A percentile compares a stretch with the other conserved stretches of the same genome.
Evolutionary conservation across 257 asterid species (phyloP).

Genomic region (Solanum paucissectum): DNA sequence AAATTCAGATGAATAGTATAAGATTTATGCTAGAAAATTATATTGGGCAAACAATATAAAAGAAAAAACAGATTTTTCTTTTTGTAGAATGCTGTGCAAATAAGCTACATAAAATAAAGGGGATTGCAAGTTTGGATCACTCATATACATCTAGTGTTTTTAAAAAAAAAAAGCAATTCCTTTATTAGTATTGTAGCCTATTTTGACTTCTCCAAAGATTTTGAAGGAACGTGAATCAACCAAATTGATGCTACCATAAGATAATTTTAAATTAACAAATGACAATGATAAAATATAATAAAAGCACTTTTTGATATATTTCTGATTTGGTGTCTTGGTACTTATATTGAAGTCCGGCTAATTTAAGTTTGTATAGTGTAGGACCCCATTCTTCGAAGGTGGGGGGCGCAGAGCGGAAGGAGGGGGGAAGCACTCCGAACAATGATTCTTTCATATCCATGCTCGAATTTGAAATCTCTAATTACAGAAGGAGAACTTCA

Average conservation of each 20-base stretch:
- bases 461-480: neutral
- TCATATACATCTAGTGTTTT: neutral
- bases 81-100: neutral
- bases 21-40: neutral
- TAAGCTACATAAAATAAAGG: neutral
- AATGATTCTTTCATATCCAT: neutral
- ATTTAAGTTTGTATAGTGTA: neutral
- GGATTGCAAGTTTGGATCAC: neutral
- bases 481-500: neutral
- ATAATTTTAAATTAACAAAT: neutral
- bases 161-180: neutral
- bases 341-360: neutral
- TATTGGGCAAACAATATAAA: neutral
- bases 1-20: neutral
- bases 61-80: neutral
- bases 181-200: neutral
- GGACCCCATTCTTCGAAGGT: neutral
- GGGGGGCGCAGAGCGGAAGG: neutral
- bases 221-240: slow-evolving; percentile 3
- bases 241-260: neutral
- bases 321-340: neutral
- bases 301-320: neutral
- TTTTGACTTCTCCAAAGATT: neutral
- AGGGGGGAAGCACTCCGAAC: neutral
- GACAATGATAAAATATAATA: neutral